Conservation (phyloP, 2,329 filamentous ascomycete genomes). For the Triangularia verruculosa region DNA sequence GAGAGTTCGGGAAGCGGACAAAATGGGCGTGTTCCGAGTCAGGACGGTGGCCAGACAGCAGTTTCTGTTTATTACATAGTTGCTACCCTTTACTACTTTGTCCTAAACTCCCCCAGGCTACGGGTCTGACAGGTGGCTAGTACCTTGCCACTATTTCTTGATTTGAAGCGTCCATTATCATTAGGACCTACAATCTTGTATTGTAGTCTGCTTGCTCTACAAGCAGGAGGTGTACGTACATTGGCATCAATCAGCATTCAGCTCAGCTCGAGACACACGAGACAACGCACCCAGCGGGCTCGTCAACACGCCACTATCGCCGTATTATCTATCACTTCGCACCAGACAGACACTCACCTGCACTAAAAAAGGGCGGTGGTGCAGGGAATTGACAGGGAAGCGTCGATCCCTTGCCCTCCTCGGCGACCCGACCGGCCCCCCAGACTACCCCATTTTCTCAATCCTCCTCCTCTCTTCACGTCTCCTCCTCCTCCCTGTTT, state of each 20-base stretch:
- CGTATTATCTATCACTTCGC: neutral
- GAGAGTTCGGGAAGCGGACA: neutral
- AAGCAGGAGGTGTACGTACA: neutral
- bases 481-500: constrained; percentile 12
- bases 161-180: neutral
- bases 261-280: neutral
- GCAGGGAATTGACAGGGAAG: constrained; percentile 18
- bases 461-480: neutral
- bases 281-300: too few relatives aligned
- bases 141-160: neutral
- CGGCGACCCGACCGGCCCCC: constrained; percentile 19
- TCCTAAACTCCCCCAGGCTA: neutral
- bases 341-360: neutral
- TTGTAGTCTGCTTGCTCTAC: neutral
- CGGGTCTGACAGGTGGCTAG: neutral
- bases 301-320: neutral
- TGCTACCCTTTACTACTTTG: too few relatives aligned
- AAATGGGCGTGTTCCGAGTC: neutral
- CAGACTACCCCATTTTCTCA: constrained; percentile 16
- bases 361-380: constrained; percentile 13
- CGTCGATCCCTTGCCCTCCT: constrained; percentile 23
- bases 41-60: neutral
- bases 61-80: neutral
- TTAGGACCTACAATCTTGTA: neutral
- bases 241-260: neutral